Conservation (phyloP, 768 basidiomycete genomes). For the Rhodotorula graminis region DNA sequence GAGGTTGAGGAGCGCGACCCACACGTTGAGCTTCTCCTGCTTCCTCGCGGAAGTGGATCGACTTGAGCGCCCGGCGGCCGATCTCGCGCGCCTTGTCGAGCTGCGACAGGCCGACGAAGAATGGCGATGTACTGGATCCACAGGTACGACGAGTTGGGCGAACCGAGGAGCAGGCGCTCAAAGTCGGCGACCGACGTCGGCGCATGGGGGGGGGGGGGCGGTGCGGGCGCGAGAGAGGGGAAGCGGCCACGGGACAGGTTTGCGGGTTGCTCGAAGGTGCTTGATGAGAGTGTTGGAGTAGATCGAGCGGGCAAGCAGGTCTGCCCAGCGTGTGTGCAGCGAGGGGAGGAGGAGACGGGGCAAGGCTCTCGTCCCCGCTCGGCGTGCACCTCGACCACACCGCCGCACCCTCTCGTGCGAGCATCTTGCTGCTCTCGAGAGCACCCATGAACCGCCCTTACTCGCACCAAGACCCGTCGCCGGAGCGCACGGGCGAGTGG, state of each 20-base stretch:
- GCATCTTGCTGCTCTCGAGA: too few relatives aligned
- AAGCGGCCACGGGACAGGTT: too few relatives aligned
- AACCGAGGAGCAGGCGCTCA: slow-evolving; percentile 83
- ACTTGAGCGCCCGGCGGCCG: slow-evolving; percentile 72
- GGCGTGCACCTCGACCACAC: too few relatives aligned
- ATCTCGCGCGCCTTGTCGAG: slow-evolving; percentile 88
- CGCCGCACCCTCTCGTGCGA: too few relatives aligned
- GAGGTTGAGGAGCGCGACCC: slow-evolving; percentile 91
- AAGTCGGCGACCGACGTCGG: slow-evolving; percentile 94
- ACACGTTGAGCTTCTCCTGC: slow-evolving; percentile 91
- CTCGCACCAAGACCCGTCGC: not conserved
- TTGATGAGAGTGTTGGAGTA: too few relatives aligned
- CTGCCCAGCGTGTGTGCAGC: too few relatives aligned
- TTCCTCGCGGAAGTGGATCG: slow-evolving; percentile 93
- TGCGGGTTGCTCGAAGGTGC: too few relatives aligned
- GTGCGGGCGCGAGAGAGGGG: too few relatives aligned
- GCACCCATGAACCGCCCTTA: not conserved
- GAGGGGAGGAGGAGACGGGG: too few relatives aligned
- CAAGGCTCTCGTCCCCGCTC: too few relatives aligned
- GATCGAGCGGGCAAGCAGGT: too few relatives aligned
- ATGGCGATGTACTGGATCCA: slow-evolving; percentile 99
- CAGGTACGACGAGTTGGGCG: slow-evolving; percentile 92
- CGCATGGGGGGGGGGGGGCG: slow-evolving; percentile 48
- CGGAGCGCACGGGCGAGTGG: slow-evolving; percentile 6
- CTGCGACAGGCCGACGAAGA: slow-evolving; percentile 94